Conservation (phyloP, 2,329 filamentous ascomycete genomes). For the Coniosporium tulheliwenetii region DNA sequence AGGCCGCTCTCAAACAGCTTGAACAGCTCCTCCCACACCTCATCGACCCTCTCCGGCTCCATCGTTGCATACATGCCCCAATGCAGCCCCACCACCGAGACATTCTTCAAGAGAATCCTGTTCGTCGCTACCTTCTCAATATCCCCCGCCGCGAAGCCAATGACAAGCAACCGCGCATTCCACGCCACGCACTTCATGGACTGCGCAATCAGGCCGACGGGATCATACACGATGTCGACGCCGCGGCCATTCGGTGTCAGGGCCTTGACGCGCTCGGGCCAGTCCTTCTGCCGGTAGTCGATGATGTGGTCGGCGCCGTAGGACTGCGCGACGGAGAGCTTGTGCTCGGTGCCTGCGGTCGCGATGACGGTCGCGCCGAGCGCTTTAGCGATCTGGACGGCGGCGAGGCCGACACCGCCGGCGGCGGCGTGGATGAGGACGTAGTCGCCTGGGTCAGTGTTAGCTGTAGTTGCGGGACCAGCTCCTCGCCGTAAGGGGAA, state of each 20-base stretch:
- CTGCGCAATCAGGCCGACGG: constrained; percentile 75
- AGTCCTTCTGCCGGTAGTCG: constrained; percentile 53
- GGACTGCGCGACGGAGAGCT: constrained; percentile 59
- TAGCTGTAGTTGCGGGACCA: not conserved
- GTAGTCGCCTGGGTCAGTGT: constrained; percentile 46
- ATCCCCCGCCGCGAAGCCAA: constrained; percentile 72
- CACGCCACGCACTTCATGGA: constrained; percentile 85
- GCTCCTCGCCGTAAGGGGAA: too few relatives aligned
- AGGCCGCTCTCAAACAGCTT: constrained; percentile 62
- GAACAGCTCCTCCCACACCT: constrained; percentile 74
- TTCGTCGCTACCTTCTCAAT: constrained; percentile 93
- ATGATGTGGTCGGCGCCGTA: constrained; percentile 79
- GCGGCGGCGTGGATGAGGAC: constrained; percentile 88
- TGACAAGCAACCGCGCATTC: constrained; percentile 77
- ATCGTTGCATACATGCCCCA: constrained; percentile 74
- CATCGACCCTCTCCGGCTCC: constrained; percentile 52
- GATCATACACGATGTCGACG: constrained; percentile 91
- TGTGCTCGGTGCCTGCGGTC: constrained; percentile 67
- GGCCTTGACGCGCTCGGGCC: constrained; percentile 55
- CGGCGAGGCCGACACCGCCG: constrained; percentile 78
- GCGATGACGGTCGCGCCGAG: constrained; percentile 86
- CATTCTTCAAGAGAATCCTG: constrained; percentile 85
- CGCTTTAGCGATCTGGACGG: constrained; percentile 88
- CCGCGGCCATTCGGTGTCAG: constrained; percentile 57
- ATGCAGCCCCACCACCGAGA: constrained; percentile 74